These are phyloP conservation scores for Rhodotorula sp. DNA, from an alignment of 1,284 basidiomycete species.

Conservation along the genomic window DNA sequence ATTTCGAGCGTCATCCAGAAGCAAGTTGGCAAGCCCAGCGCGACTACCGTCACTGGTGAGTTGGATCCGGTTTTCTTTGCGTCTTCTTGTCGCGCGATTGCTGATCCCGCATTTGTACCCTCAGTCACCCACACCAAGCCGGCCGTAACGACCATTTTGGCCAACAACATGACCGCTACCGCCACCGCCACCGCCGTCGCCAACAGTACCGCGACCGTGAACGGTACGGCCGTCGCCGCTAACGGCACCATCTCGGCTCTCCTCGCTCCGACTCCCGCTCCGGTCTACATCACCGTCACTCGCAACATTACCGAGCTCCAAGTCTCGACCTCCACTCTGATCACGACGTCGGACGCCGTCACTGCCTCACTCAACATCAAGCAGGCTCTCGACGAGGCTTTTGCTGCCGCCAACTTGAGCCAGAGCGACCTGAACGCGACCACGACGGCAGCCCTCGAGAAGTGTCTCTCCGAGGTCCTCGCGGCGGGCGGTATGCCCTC, in stretches of 20 bases:
- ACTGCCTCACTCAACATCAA: conserved; percentile 40
- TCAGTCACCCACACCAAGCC: conserved; percentile 3
- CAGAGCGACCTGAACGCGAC: conserved; percentile 26
- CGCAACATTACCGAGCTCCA: conserved; percentile 12
- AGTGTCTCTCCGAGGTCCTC: conserved; percentile 37
- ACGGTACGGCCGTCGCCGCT: conserved; percentile 29
- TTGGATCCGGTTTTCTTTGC: not conserved
- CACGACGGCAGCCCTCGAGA: conserved; percentile 33
- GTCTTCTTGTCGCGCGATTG: not conserved
- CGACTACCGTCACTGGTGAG: conserved; percentile 16
- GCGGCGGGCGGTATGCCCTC: conserved; percentile 38
- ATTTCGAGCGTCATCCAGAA: conserved; percentile 34
- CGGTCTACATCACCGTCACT: conserved; percentile 11
- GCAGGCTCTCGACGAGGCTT: conserved; percentile 39
- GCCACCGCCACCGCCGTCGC: conserved; percentile 15
- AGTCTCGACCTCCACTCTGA: conserved; percentile 19
- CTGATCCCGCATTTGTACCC: not conserved
- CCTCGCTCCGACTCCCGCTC: conserved; percentile 13
- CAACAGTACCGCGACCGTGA: conserved; percentile 20
- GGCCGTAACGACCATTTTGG: not conserved
- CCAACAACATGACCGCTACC: not conserved
- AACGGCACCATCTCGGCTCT: conserved; percentile 30
- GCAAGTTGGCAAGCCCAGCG: conserved; percentile 25
- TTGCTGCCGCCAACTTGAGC: conserved; percentile 40
- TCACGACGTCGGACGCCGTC: conserved; percentile 17